Base-by-base conservation (phyloP, 2,329 filamentous ascomycete genomes). In the Fusarium bulbicola region DNA sequence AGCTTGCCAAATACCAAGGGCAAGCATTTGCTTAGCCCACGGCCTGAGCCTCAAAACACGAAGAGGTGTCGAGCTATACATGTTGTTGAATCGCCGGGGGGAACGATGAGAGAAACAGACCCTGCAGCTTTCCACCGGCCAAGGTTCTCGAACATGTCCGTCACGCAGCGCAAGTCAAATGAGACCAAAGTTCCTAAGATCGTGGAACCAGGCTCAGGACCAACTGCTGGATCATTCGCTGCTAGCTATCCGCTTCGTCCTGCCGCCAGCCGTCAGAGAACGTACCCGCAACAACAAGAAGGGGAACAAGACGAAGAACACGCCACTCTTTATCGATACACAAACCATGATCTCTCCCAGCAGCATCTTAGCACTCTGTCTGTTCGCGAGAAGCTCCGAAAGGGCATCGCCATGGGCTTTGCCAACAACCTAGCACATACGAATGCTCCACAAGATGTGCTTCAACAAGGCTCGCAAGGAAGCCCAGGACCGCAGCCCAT, bases 351-450 rank as follows among this genome's bases (percentile, higher is more conserved):
- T 12, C 65, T 73, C 14, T 62, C 70, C 3, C 47, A 70, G 37
- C 63, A 73, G 10, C 56, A 68, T n/a, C 65, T 72, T 32, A 52
- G 47, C 37, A 62, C 50, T 7, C 63, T 76, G 7, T 68, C 66
- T 15, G 52, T 70, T 16, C 42, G 59, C 11, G 74, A 75, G 30
- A 76, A 74, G 34, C 59, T 76, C n/a, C 61, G 45, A 37, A 74
- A 74, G 50, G 74, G 74, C 11, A 63, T 76, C 59, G 59, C 68
- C 18, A 70, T 64, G 59, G 49, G 71, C n/a, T 68, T 76, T 20
- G 70, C 66, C 42, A 72, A 61, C 21, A 57, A 43, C 11, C 24
- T 61, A 26, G 45, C 59, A 20, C 37, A 59, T n/a, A 56, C 30
- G n/a, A 63, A 56, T 12, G 30, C 49, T 18, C 37, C 59, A 4